Evolutionary conservation across 768 basidiomycete genomes (phyloP), one percentile per base, ranked within the genome.

Genomic region (Suillus occidentalis): DNA sequence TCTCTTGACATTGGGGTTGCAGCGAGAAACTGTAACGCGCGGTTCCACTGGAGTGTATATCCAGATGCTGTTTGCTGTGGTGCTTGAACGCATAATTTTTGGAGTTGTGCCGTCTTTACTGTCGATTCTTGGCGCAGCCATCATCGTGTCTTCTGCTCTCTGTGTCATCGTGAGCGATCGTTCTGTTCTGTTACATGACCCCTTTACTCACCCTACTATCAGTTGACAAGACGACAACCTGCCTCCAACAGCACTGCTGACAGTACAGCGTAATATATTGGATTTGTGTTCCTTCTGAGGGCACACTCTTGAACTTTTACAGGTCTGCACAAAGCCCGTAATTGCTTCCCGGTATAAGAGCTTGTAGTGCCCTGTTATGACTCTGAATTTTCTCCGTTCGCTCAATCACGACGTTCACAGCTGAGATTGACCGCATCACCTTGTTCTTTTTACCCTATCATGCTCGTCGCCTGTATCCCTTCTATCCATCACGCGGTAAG

Each of bases 1-100:
- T 1, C 76, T 88, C 12, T 71, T 91, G 40, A 88, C 87, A 1
- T 76, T 85, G 73, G 89, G 88, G 0, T 75, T 90, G 12, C 86
- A 88, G 63, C 83, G 85, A 3, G 89, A 90, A 71, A 85, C 85
- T 5, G 89, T 86, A 0, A 84, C 86, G 0, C 76, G 88, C 47
- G 89, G 87, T 0, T 79, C 85, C 1, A 79, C 91, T 67, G 88
- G 84, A 0, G 74, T 90, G 9, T 92, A 89, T 68, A 76, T 82
- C 6, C 83, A 85, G 73, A 82, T 91, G 40, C 78, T 92, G 13
- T 91, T 88, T 71, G 85, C 90, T 0, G 78, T 83, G 1, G 72
- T 87, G n/a, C 77, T 92, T 16, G 90, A 95, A 70, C 79, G 84
- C 5, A 67, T 89, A 37, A 82, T 90, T 67, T 91, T 93, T 73